These are phyloP conservation scores for Mycosarcoma maydis DNA, from an alignment of 1,284 basidiomycete genomes.

Conservation along the genomic window DNA sequence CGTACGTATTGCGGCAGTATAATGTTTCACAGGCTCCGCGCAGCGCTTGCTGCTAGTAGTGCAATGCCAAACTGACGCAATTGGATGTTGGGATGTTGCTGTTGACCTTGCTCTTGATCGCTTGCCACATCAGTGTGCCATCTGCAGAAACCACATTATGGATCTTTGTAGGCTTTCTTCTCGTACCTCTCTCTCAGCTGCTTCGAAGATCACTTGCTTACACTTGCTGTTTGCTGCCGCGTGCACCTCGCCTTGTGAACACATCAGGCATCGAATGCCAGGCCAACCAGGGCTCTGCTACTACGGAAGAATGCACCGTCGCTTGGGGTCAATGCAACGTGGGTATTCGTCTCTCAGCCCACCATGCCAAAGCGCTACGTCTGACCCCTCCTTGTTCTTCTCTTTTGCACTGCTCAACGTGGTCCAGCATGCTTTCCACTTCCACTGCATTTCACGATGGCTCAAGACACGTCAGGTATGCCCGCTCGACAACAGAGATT, in stretches of 20 bases:
- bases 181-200: background rate
- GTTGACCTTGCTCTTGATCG: background rate
- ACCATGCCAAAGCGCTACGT: background rate
- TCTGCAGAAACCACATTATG: conserved; percentile 67
- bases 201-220: background rate
- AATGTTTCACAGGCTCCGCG: background rate
- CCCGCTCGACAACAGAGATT: conserved; percentile 88
- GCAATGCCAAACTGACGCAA: too few relatives aligned
- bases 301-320: conserved; percentile 96
- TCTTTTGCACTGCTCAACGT: too few relatives aligned
- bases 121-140: conserved; percentile 58
- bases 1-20: conserved; percentile 33
- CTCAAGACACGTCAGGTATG: conserved; percentile 99
- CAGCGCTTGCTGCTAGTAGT: too few relatives aligned
- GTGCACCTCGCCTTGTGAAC: background rate
- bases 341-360: conserved; percentile 64
- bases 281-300: conserved; percentile 96
- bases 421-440: conserved; percentile 95
- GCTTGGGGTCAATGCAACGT: conserved; percentile 99
- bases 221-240: background rate
- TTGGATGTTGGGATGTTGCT: too few relatives aligned
- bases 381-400: too few relatives aligned
- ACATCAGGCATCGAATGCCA: conserved; percentile 95
- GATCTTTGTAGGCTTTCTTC: conserved; percentile 60
- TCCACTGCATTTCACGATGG: conserved; percentile 99